Conservation (phyloP, 2,329 filamentous ascomycete genomes). For the Arachnomyces sp. region DNA sequence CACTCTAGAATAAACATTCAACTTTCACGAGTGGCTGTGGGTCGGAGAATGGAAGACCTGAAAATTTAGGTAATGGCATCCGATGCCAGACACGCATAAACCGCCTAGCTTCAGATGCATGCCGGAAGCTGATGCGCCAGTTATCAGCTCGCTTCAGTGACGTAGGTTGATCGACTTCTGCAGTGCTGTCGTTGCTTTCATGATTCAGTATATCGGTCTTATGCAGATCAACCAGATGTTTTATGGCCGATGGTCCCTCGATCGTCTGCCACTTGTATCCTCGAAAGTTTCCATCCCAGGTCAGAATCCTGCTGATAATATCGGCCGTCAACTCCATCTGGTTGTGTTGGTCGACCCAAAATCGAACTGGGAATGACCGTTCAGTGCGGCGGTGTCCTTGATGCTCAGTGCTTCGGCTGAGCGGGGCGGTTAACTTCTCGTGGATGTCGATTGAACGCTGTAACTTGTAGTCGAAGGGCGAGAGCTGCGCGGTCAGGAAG, state of each 20-base stretch:
- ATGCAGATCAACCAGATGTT: constrained; percentile 4
- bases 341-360: constrained; percentile 10
- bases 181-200: constrained; percentile 9
- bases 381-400: neutral
- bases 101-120: constrained; percentile 47
- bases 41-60: constrained; percentile 5
- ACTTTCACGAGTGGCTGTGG: constrained; percentile 13
- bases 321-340: neutral
- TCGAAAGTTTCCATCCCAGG: constrained; percentile 11
- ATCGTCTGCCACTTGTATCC: constrained; percentile 11
- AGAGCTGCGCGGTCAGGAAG: constrained; percentile 9
- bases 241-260: constrained; percentile 9
- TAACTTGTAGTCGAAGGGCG: constrained; percentile 12
- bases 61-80: constrained; percentile 31
- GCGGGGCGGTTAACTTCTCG: constrained; percentile 4
- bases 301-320: constrained; percentile 9
- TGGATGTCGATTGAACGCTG: constrained; percentile 11
- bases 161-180: constrained; percentile 12
- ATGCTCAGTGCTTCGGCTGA: too few relatives aligned
- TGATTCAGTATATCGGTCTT: constrained; percentile 6
- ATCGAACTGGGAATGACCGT: constrained; percentile 11
- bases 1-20: constrained; percentile 14
- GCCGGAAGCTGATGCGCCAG: constrained; percentile 51
- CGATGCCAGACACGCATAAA: constrained; percentile 50
- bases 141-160: constrained; percentile 16